Percentiles rank a stretch among this genome's conserved stretches.
Evolutionary conservation across 768 basidiomycete genomes (phyloP).

Genomic region (Udeniomyces megalosporus): DNA sequence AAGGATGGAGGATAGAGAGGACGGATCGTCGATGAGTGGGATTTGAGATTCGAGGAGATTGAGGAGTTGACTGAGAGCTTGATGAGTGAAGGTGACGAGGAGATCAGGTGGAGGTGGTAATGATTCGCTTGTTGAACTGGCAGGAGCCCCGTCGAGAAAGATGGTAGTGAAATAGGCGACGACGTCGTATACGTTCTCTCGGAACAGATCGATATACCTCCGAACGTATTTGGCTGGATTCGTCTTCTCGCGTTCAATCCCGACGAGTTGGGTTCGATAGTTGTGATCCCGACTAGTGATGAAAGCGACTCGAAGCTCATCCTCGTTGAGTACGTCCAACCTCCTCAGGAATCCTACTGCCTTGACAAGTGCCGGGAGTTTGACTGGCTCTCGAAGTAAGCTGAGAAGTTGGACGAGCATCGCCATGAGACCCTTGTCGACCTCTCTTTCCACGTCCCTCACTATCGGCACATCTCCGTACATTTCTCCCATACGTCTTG

Average conservation of each 20-base stretch:
- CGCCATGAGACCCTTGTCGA: slow-evolving; percentile 25
- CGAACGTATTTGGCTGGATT: slow-evolving; percentile 64
- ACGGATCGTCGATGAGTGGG: slow-evolving; percentile 34
- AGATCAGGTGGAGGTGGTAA: slow-evolving; percentile 23
- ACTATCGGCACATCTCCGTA: slow-evolving; percentile 35
- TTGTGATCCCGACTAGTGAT: slow-evolving; percentile 54
- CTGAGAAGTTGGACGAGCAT: slow-evolving; percentile 66
- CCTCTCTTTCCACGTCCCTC: slow-evolving; percentile 41
- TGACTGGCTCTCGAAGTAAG: slow-evolving; percentile 66
- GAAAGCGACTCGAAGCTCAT: slow-evolving; percentile 71
- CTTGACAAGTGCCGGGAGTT: slow-evolving; percentile 79
- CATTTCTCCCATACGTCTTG: slow-evolving; percentile 37
- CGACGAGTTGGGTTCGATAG: slow-evolving; percentile 39
- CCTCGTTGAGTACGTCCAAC: slow-evolving; percentile 56
- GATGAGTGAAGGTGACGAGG: slow-evolving; percentile 48
- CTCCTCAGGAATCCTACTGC: slow-evolving; percentile 70
- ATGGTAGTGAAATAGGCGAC: slow-evolving; percentile 78
- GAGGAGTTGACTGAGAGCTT: slow-evolving; percentile 23
- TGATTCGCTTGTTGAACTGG: neutral
- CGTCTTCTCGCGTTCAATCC: slow-evolving; percentile 46
- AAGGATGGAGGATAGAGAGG: slow-evolving; percentile 62
- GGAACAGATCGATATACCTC: slow-evolving; percentile 75
- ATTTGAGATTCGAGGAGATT: slow-evolving; percentile 43
- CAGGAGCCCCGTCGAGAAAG: slow-evolving; percentile 44
- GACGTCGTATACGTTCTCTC: slow-evolving; percentile 83